These are phyloP conservation scores for Lentinula guzmanii DNA, from an alignment of 768 basidiomycete genomes.

Conservation along the genomic window DNA sequence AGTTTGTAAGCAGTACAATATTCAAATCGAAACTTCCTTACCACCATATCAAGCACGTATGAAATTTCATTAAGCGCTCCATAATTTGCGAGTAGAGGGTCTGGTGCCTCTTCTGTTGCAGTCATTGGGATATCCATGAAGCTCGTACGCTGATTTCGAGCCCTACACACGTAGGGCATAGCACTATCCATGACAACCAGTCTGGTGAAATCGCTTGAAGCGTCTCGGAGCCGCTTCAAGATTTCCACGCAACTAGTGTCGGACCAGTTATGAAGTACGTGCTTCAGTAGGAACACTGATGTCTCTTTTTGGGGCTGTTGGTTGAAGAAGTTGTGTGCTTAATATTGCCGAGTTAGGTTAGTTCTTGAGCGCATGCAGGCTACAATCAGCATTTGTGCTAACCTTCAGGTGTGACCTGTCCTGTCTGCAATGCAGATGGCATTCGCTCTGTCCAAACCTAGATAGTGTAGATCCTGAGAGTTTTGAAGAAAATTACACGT, in stretches of 20 bases:
- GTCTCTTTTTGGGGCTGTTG: slow-evolving; percentile 30
- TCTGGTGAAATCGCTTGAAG: slow-evolving; percentile 18
- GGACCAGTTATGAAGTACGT: slow-evolving; percentile 51
- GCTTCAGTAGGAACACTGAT: slow-evolving; percentile 40
- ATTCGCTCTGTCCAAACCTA: slow-evolving; percentile 17
- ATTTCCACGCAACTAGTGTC: slow-evolving; percentile 34
- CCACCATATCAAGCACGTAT: slow-evolving; percentile 28
- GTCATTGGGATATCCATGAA: slow-evolving; percentile 16
- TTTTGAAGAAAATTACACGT: no score
- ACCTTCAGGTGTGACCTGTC: slow-evolving; percentile 19
- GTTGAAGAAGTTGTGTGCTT: slow-evolving; percentile 46
- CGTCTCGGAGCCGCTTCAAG: slow-evolving; percentile 36
- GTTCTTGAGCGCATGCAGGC: neutral
- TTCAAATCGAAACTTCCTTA: slow-evolving; percentile 13
- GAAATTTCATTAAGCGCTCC: slow-evolving; percentile 29
- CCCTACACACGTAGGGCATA: slow-evolving; percentile 27
- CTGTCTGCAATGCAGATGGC: slow-evolving; percentile 15
- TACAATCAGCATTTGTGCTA: neutral
- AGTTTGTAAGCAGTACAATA: neutral
- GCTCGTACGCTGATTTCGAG: slow-evolving; percentile 10
- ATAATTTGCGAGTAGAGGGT: slow-evolving; percentile 31
- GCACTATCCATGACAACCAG: slow-evolving; percentile 37
- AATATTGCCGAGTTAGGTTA: neutral
- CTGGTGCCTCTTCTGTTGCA: slow-evolving; percentile 21
- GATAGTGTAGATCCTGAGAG: neutral